Evolutionary conservation across 768 basidiomycete genomes (phyloP), one percentile per base, ranked within the genome.

Genomic region (Tulasnella sp.): DNA sequence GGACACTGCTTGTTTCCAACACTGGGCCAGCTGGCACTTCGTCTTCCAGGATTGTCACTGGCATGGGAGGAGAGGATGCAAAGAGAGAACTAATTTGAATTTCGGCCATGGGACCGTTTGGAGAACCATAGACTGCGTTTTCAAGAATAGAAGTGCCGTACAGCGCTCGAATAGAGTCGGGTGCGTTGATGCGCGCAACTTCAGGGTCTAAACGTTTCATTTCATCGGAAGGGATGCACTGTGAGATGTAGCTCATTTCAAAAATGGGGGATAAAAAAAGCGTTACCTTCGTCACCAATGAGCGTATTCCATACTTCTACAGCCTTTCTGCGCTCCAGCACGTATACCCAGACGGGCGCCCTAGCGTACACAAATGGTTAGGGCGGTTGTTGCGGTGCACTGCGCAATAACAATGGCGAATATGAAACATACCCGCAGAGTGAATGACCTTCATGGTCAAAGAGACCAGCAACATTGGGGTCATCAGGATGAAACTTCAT

Each of bases 401-500:
- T 27, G 13, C 7, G 28, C 48, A 39, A 12, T 19, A 39, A 31
- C 12, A 19, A 32, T 20, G 22, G 13, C 16, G 33, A 37, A 5
- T 22, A 3, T 3, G 22, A 37, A 37, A 76, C 82, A 71, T 63
- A 88, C 87, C 87, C 83, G 52, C 74, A 75, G 53, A 90, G 73
- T 42, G 77, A 81, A 28, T 71, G 69, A 6, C 81, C 76, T 56
- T 88, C 84, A 42, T 82, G 74, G 13, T 84, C 85, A 61, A 90
- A 89, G 32, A 89, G 67, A 59, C 87, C 84, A 48, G 76, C 70
- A 1, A 78, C 76, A 28, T 86, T 86, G 22, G 82, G 83, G 58
- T 89, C 85, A 59, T 88, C 86, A 13, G 77, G 74, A 60, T 88
- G 85, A 58, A 90, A 88, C 57, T 84, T 83, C 81, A 90, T 85